Evolutionary conservation across 192 early-diverging fungal species (phyloP).

Genomic region (Coemansia sp.): DNA sequence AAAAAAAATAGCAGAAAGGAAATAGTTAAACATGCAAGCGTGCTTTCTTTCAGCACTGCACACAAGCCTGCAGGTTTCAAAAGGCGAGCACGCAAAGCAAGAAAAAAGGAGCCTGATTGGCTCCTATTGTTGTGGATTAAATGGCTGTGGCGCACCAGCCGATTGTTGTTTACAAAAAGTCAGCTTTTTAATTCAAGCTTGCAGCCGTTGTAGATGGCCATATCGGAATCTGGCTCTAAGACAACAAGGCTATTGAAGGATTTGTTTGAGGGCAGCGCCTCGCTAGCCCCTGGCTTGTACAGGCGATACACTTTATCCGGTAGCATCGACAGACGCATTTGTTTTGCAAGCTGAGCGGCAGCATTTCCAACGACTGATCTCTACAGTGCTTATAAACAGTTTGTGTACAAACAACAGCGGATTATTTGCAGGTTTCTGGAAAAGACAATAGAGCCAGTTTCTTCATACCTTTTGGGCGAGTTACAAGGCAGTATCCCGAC

Average conservation of each 20-base stretch:
- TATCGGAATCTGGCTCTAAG: not conserved
- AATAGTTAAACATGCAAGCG: too few relatives aligned
- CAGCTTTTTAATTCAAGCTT: conserved; percentile 20
- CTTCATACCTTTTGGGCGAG: not conserved
- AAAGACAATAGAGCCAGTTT: not conserved
- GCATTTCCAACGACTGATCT: conserved; percentile 33
- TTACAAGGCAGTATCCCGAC: not conserved
- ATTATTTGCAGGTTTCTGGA: not conserved
- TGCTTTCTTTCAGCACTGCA: not conserved
- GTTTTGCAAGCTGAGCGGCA: conserved; percentile 31
- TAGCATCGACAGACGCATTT: conserved; percentile 24
- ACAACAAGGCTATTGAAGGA: conserved; percentile 17
- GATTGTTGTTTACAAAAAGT: not conserved
- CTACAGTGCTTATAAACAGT: not conserved
- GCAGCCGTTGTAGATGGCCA: conserved; percentile 36
- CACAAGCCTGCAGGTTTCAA: not conserved
- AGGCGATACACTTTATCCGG: conserved; percentile 29
- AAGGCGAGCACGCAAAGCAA: conserved; percentile 1
- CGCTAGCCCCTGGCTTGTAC: conserved; percentile 1
- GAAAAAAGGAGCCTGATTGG: conserved; percentile 8
- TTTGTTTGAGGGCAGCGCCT: conserved; percentile 26
- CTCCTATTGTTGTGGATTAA: not conserved
- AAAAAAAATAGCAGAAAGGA: too few relatives aligned
- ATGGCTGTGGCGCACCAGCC: not conserved
- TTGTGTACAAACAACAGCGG: not conserved